phyloP scores from a whole-genome alignment of 2,329 filamentous ascomycete genomes.

The Teratosphaeria zuluensis region DNA sequence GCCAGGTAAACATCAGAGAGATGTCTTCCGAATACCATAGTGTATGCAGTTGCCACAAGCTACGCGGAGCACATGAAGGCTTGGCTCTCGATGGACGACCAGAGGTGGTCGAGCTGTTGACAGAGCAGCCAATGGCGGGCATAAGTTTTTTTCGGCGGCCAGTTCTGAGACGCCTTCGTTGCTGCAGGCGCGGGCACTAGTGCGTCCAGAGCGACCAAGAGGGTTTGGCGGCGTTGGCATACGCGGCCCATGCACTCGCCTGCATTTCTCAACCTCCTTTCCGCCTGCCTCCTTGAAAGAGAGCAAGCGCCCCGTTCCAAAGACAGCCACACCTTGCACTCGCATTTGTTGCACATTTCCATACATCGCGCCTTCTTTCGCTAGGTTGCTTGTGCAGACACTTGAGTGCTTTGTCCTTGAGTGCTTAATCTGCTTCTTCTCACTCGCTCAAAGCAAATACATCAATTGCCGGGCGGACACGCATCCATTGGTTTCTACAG shows the following conservation, averaged over 20 bases:
- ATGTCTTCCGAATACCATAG: not conserved
- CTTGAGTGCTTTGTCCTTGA: not conserved
- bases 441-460: constrained; percentile 3
- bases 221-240: not conserved
- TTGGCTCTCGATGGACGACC: not conserved
- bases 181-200: not conserved
- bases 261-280: constrained; percentile 7
- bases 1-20: not conserved
- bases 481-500: constrained; percentile 6
- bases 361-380: constrained; percentile 14
- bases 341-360: constrained; percentile 1
- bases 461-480: constrained; percentile 4
- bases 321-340: constrained; percentile 4
- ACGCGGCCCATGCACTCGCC: constrained; percentile 6
- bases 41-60: not conserved
- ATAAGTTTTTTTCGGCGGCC: not conserved
- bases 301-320: constrained; percentile 11
- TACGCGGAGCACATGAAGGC: not conserved
- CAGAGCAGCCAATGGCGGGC: not conserved
- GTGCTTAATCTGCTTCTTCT: constrained; percentile 1
- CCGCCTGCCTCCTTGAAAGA: constrained; percentile 12
- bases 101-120: not conserved
- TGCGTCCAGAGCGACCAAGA: not conserved
- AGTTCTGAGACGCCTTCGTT: not conserved
- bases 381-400: constrained; percentile 3